Conservation (phyloP, 1,139 yeast species). For the Williopsis jadinii region DNA sequence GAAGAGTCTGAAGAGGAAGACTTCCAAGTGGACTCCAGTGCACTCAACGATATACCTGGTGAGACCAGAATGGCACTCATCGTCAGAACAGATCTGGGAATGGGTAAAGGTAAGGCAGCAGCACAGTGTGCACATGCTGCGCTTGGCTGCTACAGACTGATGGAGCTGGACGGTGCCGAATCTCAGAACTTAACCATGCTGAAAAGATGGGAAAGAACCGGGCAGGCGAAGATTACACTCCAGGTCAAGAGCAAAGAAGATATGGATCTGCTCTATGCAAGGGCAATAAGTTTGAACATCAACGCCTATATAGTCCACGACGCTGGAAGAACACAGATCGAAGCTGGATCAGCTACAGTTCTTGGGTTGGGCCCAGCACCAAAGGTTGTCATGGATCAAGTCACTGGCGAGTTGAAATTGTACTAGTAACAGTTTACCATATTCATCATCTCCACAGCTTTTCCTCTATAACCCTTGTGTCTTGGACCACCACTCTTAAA, state of each 20-base stretch:
- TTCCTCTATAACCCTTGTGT: too few relatives aligned
- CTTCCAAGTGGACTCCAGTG: slow-evolving; percentile 46
- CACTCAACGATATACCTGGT: slow-evolving; percentile 58
- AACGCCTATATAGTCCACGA: slow-evolving; percentile 81
- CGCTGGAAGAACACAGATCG: slow-evolving; percentile 96
- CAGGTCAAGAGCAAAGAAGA: slow-evolving; percentile 72
- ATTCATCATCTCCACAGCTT: too few relatives aligned
- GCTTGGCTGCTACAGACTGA: slow-evolving; percentile 73
- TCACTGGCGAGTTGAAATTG: slow-evolving; percentile 72
- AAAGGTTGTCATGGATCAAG: slow-evolving; percentile 67
- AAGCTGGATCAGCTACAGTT: slow-evolving; percentile 92
- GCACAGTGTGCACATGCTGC: slow-evolving; percentile 99
- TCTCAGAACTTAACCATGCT: slow-evolving; percentile 57
- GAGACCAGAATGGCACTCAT: slow-evolving; percentile 86
- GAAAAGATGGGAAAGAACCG: slow-evolving; percentile 72
- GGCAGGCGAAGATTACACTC: slow-evolving; percentile 93
- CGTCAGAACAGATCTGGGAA: slow-evolving; percentile 80
- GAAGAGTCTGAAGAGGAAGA: slow-evolving; percentile 45
- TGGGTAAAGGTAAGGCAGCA: slow-evolving; percentile 95
- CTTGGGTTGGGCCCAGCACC: slow-evolving; percentile 97
- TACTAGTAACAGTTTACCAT: slow-evolving; percentile 32
- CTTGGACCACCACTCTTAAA: too few relatives aligned
- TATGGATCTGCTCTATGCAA: slow-evolving; percentile 71
- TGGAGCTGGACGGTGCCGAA: slow-evolving; percentile 43
- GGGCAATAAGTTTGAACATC: slow-evolving; percentile 73